phyloP scores from a whole-genome alignment of 2,329 filamentous ascomycete genomes.

The Diaporthe capsici region DNA sequence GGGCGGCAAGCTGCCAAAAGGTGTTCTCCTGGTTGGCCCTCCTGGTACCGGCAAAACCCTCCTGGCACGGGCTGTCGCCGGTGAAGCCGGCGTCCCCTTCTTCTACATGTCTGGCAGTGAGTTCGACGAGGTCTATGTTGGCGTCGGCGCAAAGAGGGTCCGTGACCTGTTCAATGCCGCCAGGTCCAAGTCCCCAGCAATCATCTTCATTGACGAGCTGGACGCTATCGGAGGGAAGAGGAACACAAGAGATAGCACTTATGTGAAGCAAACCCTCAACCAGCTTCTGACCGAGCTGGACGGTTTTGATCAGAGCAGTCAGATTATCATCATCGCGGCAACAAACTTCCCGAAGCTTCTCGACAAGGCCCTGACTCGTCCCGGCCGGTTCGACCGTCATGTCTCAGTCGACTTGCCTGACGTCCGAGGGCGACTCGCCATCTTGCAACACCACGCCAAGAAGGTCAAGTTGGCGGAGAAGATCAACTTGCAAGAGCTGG shows the following conservation, averaged over 20 bases:
- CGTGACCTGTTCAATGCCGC: slow-evolving; percentile 68
- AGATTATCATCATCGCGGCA: slow-evolving; percentile 94
- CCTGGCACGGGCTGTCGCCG: slow-evolving; percentile 93
- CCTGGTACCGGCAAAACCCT: slow-evolving; percentile 98
- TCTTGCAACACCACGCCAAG: slow-evolving; percentile 93
- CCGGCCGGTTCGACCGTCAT: slow-evolving; percentile 95
- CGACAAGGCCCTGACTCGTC: slow-evolving; percentile 93
- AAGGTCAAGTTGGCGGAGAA: slow-evolving; percentile 86
- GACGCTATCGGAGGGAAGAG: slow-evolving; percentile 95
- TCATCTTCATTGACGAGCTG: slow-evolving; percentile 89
- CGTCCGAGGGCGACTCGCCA: slow-evolving; percentile 91
- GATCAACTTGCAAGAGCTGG: slow-evolving; percentile 87
- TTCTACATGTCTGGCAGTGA: slow-evolving; percentile 99
- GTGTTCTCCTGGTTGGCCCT: slow-evolving; percentile 93
- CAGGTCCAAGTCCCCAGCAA: slow-evolving; percentile 61
- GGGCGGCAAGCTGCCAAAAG: slow-evolving; percentile 96
- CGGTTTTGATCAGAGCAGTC: slow-evolving; percentile 94
- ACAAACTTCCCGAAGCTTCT: slow-evolving; percentile 96
- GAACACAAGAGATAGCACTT: slow-evolving; percentile 92
- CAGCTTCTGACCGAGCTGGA: slow-evolving; percentile 97
- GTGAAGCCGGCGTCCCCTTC: slow-evolving; percentile 97
- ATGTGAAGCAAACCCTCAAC: slow-evolving; percentile 97
- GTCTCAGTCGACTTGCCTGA: slow-evolving; percentile 91
- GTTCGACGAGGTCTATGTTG: slow-evolving; percentile 98
- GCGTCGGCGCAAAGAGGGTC: slow-evolving; percentile 84